These are phyloP conservation scores for Pelargonium myrrhifolium DNA, from an alignment of 441 rosid species.

Conservation along the genomic window DNA sequence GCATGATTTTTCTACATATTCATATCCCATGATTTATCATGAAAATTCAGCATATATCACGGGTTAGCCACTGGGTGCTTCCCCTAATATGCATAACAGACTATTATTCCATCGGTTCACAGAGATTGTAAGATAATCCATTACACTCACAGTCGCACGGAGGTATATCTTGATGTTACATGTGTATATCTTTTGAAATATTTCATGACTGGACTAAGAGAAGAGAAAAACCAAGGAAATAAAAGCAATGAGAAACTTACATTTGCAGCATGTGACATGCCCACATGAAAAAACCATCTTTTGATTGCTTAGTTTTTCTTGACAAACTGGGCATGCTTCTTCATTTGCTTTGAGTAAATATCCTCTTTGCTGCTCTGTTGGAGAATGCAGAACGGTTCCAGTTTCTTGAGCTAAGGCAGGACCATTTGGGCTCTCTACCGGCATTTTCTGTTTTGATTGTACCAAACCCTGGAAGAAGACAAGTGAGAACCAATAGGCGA, in stretches of 20 bases:
- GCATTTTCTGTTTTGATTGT: slow-evolving; percentile 49
- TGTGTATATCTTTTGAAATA: slow-evolving; percentile 8
- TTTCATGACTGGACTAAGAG: neutral
- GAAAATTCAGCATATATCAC: neutral
- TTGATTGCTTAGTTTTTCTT: slow-evolving; percentile 62
- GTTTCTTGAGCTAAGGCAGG: slow-evolving; percentile 37
- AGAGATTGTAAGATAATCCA: neutral
- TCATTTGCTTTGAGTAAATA: slow-evolving; percentile 32
- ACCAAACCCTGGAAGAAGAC: slow-evolving; percentile 59
- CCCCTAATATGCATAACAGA: neutral
- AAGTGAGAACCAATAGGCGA: slow-evolving; percentile 6
- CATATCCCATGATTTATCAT: too few relatives aligned
- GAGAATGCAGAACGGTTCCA: slow-evolving; percentile 22
- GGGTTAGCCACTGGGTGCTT: neutral
- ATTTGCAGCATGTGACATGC: slow-evolving; percentile 86
- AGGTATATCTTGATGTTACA: slow-evolving; percentile 1
- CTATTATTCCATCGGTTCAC: neutral
- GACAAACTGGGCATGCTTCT: slow-evolving; percentile 92
- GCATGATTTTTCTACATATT: too few relatives aligned
- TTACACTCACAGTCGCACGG: neutral
- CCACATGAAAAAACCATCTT: slow-evolving; percentile 98
- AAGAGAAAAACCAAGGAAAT: neutral
- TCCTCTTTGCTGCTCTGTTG: slow-evolving; percentile 34
- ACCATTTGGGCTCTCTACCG: slow-evolving; percentile 35
- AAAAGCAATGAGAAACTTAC: slow-evolving; percentile 35